Evolutionary conservation across 345 rosid genomes (phyloP).

Genomic region (Euphorbia lathyris): DNA sequence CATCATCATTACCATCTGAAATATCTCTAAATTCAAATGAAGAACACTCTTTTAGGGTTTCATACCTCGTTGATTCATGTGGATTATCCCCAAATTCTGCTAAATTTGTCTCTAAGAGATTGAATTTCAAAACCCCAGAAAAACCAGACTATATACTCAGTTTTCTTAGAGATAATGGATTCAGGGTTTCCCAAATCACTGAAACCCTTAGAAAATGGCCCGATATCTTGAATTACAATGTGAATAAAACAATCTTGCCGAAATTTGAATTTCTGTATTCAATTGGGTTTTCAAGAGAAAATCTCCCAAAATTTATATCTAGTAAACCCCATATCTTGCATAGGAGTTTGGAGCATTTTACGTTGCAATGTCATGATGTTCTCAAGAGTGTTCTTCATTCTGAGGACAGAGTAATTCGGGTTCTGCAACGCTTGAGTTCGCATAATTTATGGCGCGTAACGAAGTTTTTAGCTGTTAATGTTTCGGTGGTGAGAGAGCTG

Average conservation of each 20-base stretch:
- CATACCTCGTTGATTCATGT: slow-evolving; percentile 9
- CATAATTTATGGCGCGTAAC: too few species aligned
- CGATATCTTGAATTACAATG: neutral
- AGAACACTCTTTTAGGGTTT: slow-evolving; percentile 1
- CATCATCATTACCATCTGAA: neutral
- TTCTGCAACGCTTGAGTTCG: neutral
- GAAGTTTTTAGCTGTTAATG: neutral
- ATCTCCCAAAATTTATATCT: neutral
- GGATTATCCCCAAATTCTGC: slow-evolving; percentile 19
- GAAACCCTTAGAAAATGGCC: neutral
- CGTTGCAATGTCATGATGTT: neutral
- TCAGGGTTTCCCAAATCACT: slow-evolving; percentile 2
- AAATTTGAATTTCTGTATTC: slow-evolving; percentile 7
- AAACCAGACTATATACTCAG: slow-evolving; percentile 10
- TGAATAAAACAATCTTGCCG: slow-evolving; percentile 4
- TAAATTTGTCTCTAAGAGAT: neutral
- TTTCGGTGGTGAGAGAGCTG: neutral
- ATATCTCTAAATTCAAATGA: neutral
- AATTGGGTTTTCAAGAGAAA: slow-evolving; percentile 2
- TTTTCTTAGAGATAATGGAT: slow-evolving; percentile 1
- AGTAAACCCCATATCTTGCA: neutral
- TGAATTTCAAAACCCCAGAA: neutral
- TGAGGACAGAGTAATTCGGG: neutral
- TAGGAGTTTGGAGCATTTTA: neutral
- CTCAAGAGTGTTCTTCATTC: neutral